Base-by-base conservation (phyloP, 805 yeast species). In the Saturnispora dispora region DNA sequence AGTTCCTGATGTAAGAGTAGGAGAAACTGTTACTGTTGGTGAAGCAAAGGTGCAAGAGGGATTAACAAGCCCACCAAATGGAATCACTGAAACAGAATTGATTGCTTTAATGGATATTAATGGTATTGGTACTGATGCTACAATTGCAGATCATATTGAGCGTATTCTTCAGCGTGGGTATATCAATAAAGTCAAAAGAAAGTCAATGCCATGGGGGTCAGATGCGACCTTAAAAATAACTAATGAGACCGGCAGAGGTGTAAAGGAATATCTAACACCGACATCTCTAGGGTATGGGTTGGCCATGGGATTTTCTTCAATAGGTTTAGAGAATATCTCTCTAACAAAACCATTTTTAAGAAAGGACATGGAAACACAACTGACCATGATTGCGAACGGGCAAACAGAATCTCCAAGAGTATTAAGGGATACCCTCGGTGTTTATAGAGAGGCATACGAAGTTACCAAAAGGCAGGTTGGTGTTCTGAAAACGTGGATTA, bases 101-200 rank as follows among this genome's bases (percentile, higher is more conserved):
- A 88, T 93, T 67, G 83, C 88, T 9, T 70, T 93, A 45, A 93
- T 93, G 99, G 98, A 95, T 70, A 86, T 82, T 10, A 93, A 93
- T 65, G 98, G 98, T 0, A 93, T 93, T 44, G 99, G 99, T 2
- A 93, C 99, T 0, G 99, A 93, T 71, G 99, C 99, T 0, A 93
- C 99, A 0, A 95, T 93, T 67, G 99, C 98, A 0, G 99, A 93
- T 42, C 99, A 93, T 66, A 93, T 93, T 37, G 89, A 85, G 52
- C 90, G 86, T 62, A 81, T 93, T 42, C 68, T 77, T 28, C 65
- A 66, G 10, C 69, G 99, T 49, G 79, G 81, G 18, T 95, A 90
- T 60, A 78, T 87, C 4, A 68, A 66, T 17, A 81, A 75, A 56
- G 57, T 57, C 17, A 68, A 64, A 49, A 28, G 43, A 11, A 48